These are phyloP conservation scores for Wickerhamiella australiensis DNA, from an alignment of 805 yeast species.

Conservation along the genomic window DNA sequence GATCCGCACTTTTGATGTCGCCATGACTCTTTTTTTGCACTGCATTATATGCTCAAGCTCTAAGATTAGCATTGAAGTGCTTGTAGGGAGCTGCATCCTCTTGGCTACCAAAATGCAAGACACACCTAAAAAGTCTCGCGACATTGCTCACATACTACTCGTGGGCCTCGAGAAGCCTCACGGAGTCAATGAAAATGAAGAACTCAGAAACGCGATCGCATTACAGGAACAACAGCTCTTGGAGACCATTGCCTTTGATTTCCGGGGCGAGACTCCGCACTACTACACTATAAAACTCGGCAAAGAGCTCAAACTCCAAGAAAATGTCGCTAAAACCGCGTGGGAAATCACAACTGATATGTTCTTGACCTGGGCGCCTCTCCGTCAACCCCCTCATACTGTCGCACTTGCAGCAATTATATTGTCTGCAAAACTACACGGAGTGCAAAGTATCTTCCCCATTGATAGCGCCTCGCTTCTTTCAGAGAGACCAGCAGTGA, in stretches of 20 bases:
- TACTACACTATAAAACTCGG: constrained; percentile 49
- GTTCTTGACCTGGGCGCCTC: constrained; percentile 52
- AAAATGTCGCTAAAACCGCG: constrained; percentile 41
- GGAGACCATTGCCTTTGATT: constrained; percentile 71
- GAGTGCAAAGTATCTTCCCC: constrained; percentile 22
- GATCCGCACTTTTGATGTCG: constrained; percentile 50
- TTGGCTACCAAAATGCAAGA: constrained; percentile 73
- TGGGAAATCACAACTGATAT: constrained; percentile 74
- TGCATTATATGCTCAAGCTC: constrained; percentile 41
- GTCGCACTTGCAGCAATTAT: constrained; percentile 58
- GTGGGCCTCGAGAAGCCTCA: neutral
- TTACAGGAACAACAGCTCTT: constrained; percentile 57
- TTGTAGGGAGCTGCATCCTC: constrained; percentile 41
- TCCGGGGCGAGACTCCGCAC: constrained; percentile 56
- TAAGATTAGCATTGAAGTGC: neutral
- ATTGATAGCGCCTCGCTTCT: constrained; percentile 23
- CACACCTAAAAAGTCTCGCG: constrained; percentile 49
- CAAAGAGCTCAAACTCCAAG: constrained; percentile 39
- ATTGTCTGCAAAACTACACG: constrained; percentile 42
- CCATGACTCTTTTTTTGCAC: constrained; percentile 63
- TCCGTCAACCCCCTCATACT: constrained; percentile 64
- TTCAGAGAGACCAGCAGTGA: constrained; percentile 25
- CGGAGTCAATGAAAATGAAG: constrained; percentile 11
- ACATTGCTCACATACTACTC: constrained; percentile 1
- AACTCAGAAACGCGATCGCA: constrained; percentile 23